These are phyloP conservation scores for Aspergillus pseudonomiae DNA, from an alignment of 2,329 filamentous ascomycete species.

Conservation along the genomic window DNA sequence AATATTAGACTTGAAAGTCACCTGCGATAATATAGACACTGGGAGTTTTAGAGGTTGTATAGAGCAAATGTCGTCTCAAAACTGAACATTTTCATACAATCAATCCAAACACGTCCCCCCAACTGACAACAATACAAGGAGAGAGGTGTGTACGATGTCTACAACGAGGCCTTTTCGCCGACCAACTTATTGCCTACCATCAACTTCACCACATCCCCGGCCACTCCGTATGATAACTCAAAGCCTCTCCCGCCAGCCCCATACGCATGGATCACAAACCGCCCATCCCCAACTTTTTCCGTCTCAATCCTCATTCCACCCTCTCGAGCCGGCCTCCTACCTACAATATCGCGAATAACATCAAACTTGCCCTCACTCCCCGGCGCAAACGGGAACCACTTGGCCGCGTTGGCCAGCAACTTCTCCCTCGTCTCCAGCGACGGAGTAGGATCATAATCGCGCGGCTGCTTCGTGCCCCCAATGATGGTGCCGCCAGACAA, in stretches of 20 bases:
- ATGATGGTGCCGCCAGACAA: slow-evolving; percentile 67
- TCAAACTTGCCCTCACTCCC: slow-evolving; percentile 42
- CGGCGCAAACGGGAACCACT: slow-evolving; percentile 45
- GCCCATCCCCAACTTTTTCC: slow-evolving; percentile 43
- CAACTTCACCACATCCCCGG: slow-evolving; percentile 52
- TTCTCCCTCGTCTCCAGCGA: slow-evolving; percentile 50
- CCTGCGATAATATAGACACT: not conserved
- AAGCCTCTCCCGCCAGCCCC: slow-evolving; percentile 64
- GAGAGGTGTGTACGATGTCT: not conserved
- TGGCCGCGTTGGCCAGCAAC: slow-evolving; percentile 50
- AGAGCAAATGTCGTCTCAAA: not conserved
- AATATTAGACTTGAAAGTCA: not conserved
- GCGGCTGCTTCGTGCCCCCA: slow-evolving; percentile 66
- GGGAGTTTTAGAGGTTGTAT: not conserved
- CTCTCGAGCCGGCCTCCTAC: slow-evolving; percentile 48
- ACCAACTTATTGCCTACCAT: slow-evolving; percentile 34
- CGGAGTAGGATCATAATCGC: slow-evolving; percentile 58
- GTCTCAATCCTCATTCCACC: slow-evolving; percentile 56
- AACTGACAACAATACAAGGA: too few species aligned
- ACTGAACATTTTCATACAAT: not conserved
- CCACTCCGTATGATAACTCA: slow-evolving; percentile 64
- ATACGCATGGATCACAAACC: slow-evolving; percentile 57
- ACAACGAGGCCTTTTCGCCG: slow-evolving; percentile 27
- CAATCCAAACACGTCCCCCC: not conserved
- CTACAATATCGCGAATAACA: slow-evolving; percentile 51